phyloP scores from a whole-genome alignment of 768 basidiomycete genomes.

The Lactarius akahatsu region DNA sequence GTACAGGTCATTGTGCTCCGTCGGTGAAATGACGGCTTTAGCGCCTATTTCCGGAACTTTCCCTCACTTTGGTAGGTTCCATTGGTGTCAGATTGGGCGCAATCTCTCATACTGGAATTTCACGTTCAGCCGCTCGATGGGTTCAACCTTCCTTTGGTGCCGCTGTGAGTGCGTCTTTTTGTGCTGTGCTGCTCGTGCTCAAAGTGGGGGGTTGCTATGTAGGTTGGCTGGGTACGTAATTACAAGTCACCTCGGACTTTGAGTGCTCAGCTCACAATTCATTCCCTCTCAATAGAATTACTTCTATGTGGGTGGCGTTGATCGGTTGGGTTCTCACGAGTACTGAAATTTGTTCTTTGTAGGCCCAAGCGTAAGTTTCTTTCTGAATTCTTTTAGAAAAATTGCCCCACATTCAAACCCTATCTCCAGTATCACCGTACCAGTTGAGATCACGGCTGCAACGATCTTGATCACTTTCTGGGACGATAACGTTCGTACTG shows the following conservation, averaged over 20 bases:
- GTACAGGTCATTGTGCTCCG: slow-evolving; percentile 55
- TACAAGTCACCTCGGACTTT: neutral
- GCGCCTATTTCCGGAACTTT: slow-evolving; percentile 79
- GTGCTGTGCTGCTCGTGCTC: neutral
- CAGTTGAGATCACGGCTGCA: slow-evolving; percentile 75
- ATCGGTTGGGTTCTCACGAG: neutral
- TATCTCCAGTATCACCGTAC: slow-evolving; percentile 49
- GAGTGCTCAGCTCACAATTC: neutral
- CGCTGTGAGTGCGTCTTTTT: slow-evolving; percentile 33
- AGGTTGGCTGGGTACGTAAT: slow-evolving; percentile 36
- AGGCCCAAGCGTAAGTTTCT: slow-evolving; percentile 37
- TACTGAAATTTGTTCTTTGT: slow-evolving; percentile 14
- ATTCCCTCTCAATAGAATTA: slow-evolving; percentile 44
- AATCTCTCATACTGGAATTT: neutral
- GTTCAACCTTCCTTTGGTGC: slow-evolving; percentile 41
- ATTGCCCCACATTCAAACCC: neutral
- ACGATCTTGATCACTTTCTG: slow-evolving; percentile 70
- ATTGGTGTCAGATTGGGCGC: neutral
- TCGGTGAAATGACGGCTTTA: slow-evolving; percentile 80
- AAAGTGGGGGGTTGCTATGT: neutral
- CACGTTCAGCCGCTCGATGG: slow-evolving; percentile 36
- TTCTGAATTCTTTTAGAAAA: neutral
- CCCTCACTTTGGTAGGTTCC: slow-evolving; percentile 58
- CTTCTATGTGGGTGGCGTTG: slow-evolving; percentile 45
- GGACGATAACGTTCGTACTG: slow-evolving; percentile 53